Percentiles rank a stretch among this genome's conserved stretches.
Evolutionary conservation across 208 protist species (phyloP).

Genomic region (Leptomonas seymouri): DNA sequence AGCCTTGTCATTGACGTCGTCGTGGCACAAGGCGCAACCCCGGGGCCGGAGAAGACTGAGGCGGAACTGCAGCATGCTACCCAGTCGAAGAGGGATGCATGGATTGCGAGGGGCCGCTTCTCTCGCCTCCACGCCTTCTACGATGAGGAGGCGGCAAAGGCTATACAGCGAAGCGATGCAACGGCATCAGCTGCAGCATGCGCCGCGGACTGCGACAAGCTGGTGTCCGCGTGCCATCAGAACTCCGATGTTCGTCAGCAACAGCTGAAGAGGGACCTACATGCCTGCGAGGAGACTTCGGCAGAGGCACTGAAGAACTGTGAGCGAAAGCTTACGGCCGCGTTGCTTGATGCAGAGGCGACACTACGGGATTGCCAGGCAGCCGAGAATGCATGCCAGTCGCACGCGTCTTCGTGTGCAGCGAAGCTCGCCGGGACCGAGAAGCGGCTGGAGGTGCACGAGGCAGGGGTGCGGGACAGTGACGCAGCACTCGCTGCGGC

Average conservation of each 20-base stretch:
- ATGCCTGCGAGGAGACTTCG: neutral
- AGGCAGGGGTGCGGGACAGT: neutral
- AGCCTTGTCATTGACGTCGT: conserved; percentile 28
- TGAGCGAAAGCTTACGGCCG: neutral
- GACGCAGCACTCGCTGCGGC: conserved; percentile 1
- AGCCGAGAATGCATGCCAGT: neutral
- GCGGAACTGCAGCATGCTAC: neutral
- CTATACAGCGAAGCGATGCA: neutral
- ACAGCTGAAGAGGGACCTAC: neutral
- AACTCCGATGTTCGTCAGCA: conserved; percentile 4
- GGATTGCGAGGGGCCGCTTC: conserved; percentile 22
- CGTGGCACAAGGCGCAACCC: neutral
- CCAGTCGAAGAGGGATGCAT: neutral
- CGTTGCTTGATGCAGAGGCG: neutral
- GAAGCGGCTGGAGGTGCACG: conserved; percentile 3
- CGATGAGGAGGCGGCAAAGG: neutral
- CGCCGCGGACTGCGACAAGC: conserved; percentile 8
- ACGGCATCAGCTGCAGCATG: neutral
- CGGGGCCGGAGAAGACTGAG: neutral
- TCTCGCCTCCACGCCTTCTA: conserved; percentile 30
- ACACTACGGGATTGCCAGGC: conserved; percentile 2
- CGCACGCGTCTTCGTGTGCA: neutral
- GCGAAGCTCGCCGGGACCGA: neutral
- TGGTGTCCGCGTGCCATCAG: conserved; percentile 3
- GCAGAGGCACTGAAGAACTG: neutral